phyloP scores from a whole-genome alignment of 2,329 filamentous ascomycete species.

The Trichoderma koningiopsis region DNA sequence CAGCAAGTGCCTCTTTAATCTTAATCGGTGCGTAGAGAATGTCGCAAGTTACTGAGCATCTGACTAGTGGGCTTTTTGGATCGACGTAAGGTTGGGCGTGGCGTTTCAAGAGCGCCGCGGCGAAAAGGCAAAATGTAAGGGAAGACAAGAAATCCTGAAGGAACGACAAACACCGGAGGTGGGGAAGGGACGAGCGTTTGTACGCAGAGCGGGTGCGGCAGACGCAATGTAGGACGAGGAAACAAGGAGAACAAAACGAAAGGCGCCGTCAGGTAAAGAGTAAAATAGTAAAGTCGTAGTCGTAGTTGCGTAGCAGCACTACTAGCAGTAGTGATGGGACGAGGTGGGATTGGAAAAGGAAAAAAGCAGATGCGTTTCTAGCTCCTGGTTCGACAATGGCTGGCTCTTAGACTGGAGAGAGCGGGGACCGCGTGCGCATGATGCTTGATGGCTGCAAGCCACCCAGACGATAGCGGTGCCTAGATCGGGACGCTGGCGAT shows the following conservation, averaged over 20 bases:
- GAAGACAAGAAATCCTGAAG: neutral
- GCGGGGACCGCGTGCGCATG: constrained; percentile 20
- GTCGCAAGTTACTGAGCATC: constrained; percentile 16
- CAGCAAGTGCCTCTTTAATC: constrained; percentile 22
- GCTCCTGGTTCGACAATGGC: constrained; percentile 10
- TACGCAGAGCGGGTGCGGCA: neutral
- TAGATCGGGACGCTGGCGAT: constrained; percentile 5
- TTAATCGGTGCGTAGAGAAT: constrained; percentile 7
- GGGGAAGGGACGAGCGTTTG: neutral
- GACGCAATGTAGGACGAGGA: neutral
- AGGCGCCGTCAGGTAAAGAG: constrained; percentile 19
- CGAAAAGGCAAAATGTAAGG: neutral
- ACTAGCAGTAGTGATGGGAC: neutral
- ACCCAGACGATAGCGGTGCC: neutral
- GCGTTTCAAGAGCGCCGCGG: constrained; percentile 17
- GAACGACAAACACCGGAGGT: constrained; percentile 8
- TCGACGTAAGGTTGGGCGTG: neutral
- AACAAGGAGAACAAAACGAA: neutral
- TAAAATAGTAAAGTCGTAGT: neutral
- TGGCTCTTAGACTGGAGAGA: constrained; percentile 1
- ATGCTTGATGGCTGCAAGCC: constrained; percentile 16
- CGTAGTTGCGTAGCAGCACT: neutral
- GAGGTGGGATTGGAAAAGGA: constrained; percentile 16
- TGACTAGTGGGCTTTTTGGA: constrained; percentile 11
- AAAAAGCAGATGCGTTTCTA: constrained; percentile 18